These are phyloP conservation scores for Casuarina cunninghamiana DNA, from an alignment of 306 rosid genomes.

Conservation along the genomic window DNA sequence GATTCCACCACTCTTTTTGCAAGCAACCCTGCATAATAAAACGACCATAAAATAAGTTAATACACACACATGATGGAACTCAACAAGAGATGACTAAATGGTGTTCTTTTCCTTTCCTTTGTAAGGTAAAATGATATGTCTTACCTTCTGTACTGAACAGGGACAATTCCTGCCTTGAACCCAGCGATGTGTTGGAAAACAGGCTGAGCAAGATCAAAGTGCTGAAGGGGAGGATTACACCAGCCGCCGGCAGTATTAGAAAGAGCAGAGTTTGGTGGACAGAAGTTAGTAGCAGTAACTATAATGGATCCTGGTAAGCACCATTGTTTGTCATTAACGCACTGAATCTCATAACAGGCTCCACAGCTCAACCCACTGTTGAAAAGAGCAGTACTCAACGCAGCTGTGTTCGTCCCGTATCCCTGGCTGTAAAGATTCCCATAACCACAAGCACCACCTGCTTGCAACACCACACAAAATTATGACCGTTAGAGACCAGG, in stretches of 20 bases:
- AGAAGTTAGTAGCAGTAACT: slow-evolving; percentile 20
- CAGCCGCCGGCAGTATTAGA: slow-evolving; percentile 3
- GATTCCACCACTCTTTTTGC: slow-evolving; percentile 46
- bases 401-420: slow-evolving; percentile 34
- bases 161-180: slow-evolving; percentile 6
- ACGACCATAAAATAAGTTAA: too few relatives aligned
- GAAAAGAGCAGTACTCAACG: slow-evolving; percentile 32
- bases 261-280: slow-evolving; percentile 1
- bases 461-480: background rate
- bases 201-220: slow-evolving; percentile 3
- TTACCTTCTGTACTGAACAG: slow-evolving; percentile 4
- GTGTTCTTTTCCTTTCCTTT: too few relatives aligned
- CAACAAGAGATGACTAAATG: too few relatives aligned
- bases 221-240: slow-evolving; percentile 12
- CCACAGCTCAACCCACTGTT: slow-evolving; percentile 26
- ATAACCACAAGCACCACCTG: slow-evolving; percentile 38
- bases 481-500: too few relatives aligned
- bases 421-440: slow-evolving; percentile 36
- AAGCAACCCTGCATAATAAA: slow-evolving; percentile 36
- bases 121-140: background rate
- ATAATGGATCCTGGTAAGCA: slow-evolving; percentile 28
- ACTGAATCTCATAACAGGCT: slow-evolving; percentile 30
- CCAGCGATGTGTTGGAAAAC: slow-evolving; percentile 4
- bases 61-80: too few relatives aligned
- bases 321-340: slow-evolving; percentile 19